These are phyloP conservation scores for Cordyceps farinosa DNA, from an alignment of 2,329 filamentous ascomycete genomes.

Conservation along the genomic window DNA sequence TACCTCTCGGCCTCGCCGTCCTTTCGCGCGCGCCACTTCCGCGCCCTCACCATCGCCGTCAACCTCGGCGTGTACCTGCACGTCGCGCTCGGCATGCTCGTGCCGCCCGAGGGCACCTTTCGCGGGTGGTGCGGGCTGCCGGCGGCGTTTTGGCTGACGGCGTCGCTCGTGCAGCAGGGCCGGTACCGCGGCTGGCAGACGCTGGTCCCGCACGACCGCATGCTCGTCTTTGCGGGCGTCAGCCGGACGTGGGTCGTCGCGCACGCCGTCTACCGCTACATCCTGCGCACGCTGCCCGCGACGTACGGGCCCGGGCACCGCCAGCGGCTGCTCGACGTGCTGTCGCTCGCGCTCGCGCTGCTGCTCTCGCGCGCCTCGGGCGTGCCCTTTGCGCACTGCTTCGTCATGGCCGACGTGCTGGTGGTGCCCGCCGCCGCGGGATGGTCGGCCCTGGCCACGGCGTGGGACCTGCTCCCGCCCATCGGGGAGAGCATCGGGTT, in stretches of 20 bases:
- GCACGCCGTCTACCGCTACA: conserved; percentile 17
- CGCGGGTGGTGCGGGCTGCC: conserved; percentile 13
- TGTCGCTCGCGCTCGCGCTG: conserved; percentile 14
- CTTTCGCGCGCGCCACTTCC: conserved; percentile 4
- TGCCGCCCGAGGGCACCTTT: conserved; percentile 14
- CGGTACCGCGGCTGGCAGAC: conserved; percentile 8
- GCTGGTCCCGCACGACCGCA: conserved; percentile 7
- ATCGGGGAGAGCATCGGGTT: background rate
- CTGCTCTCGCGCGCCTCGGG: conserved; percentile 7
- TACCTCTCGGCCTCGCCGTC: conserved; percentile 4
- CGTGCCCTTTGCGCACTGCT: conserved; percentile 18
- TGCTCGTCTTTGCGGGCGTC: conserved; percentile 18
- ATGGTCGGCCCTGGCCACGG: conserved; percentile 15
- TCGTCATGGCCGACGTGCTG: conserved; percentile 18
- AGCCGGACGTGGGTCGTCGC: conserved; percentile 14
- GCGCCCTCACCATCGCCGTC: conserved; percentile 13
- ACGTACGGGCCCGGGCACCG: conserved; percentile 12
- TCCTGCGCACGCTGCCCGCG: conserved; percentile 16
- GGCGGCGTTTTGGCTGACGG: conserved; percentile 8
- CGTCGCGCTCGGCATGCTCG: conserved; percentile 13
- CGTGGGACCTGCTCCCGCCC: conserved; percentile 11
- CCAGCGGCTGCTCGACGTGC: conserved; percentile 12
- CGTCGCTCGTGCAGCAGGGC: conserved; percentile 16
- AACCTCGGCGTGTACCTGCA: conserved; percentile 16
- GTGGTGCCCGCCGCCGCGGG: conserved; percentile 15